phyloP scores from a whole-genome alignment of 192 early-diverging fungal genomes.

The Backusella tuberculispora region DNA sequence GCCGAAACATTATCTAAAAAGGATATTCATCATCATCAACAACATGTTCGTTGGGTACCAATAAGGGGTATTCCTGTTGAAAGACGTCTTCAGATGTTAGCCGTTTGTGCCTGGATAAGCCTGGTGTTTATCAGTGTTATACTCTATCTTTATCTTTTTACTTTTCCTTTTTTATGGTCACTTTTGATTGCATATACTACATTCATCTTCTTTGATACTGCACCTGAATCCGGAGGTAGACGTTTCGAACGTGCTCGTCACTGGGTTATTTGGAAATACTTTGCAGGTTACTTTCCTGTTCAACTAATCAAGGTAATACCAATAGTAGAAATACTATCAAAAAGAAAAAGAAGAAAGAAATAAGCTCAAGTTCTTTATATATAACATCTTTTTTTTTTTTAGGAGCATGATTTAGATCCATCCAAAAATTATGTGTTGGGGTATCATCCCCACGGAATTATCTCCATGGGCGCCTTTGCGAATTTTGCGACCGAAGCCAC shows the following conservation, averaged over 20 bases:
- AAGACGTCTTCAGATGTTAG: slow-evolving; percentile 69
- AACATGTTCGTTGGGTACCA: slow-evolving; percentile 62
- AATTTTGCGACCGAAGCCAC: slow-evolving; percentile 85
- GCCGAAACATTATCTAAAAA: neutral
- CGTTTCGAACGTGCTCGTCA: slow-evolving; percentile 52
- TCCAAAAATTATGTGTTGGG: slow-evolving; percentile 87
- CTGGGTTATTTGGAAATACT: slow-evolving; percentile 73
- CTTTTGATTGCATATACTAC: slow-evolving; percentile 74
- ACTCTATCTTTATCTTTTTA: slow-evolving; percentile 68
- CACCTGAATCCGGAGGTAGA: slow-evolving; percentile 82
- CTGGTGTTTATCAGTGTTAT: slow-evolving; percentile 55
- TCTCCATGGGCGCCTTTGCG: slow-evolving; percentile 79
- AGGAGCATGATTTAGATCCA: slow-evolving; percentile 84
- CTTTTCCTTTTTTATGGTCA: slow-evolving; percentile 57
- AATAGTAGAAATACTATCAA: neutral
- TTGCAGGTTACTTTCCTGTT: slow-evolving; percentile 82
- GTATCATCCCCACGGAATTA: slow-evolving; percentile 93
- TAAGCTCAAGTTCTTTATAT: neutral
- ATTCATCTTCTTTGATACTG: slow-evolving; percentile 74
- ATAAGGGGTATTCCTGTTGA: slow-evolving; percentile 58
- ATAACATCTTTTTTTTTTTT: neutral
- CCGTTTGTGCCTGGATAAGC: slow-evolving; percentile 65
- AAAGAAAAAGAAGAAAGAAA: neutral
- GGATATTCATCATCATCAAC: neutral
- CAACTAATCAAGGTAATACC: slow-evolving; percentile 66